Evolutionary conservation across 371 early-diverging fungal genomes (phyloP), one percentile per base, ranked within the genome.

Genomic region (Choanephora cucurbitarum): DNA sequence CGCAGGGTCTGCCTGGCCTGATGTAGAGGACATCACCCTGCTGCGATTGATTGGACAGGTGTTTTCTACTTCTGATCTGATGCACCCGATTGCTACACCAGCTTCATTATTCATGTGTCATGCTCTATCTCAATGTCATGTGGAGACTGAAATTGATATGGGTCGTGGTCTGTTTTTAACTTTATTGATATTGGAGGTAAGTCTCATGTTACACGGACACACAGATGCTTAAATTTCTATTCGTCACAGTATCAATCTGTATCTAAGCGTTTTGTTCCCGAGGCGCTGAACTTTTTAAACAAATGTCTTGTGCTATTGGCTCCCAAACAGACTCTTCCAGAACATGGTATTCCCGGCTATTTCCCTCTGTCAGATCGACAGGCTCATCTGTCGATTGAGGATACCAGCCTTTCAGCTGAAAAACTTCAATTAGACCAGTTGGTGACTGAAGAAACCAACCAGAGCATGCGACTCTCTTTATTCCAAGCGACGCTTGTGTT

Each of bases 51-150:
- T 92, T 40, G 84, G 84, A 3, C 81, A 86, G 41, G 73, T 89
- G 9, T 95, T 92, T 66, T 91, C 95, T 4, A 85, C 93, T 9
- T 94, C 96, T 5, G 98, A 97, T 83, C 82, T 86, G 50, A 80
- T 79, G 47, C 95, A 97, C 70, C 79, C 89, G 5, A 86, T 96
- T 15, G 80, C 89, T n/a, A 94, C 95, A 2, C 97, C 96, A 9
- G 82, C 89, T 17, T 73, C 82, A 56, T 55, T 93, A 10, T 71
- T 91, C 22, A 85, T 95, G 72, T 73, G 81, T 37, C 89, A 91
- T 69, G 88, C 81, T 50, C 72, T 97, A 15, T 64, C 80, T 14
- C 87, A 88, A 58, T 77, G 83, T 44, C 81, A 79, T 33, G 68
- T 88, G n/a, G 57, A 58, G 15, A 74, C 73, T n/a, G 72, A 81